Evolutionary conservation across 2,329 filamentous ascomycete species (phyloP).

Genomic region (Scedosporium boydii): DNA sequence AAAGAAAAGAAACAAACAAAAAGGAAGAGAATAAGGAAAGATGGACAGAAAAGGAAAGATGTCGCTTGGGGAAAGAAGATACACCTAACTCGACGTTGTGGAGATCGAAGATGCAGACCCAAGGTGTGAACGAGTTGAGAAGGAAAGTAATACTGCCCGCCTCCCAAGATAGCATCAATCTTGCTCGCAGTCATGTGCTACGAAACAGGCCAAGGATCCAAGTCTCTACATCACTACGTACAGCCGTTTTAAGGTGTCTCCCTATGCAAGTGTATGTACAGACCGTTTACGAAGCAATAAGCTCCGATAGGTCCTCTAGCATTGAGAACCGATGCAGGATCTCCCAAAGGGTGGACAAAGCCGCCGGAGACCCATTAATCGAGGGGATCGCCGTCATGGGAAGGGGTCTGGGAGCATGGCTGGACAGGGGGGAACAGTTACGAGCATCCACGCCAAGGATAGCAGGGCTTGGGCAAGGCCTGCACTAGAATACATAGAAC

Average conservation of each 20-base stretch:
- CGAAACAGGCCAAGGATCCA: slow-evolving; percentile 1
- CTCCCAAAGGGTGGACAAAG: not conserved
- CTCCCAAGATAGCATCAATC: too few species aligned
- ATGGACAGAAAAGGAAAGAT: not conserved
- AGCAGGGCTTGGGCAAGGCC: not conserved
- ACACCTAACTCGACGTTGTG: not conserved
- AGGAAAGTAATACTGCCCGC: not conserved
- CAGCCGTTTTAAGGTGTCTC: not conserved
- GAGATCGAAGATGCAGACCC: not conserved
- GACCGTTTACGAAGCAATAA: not conserved
- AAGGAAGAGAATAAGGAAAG: not conserved
- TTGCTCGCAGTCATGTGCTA: not conserved
- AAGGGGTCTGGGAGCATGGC: not conserved
- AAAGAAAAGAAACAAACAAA: not conserved
- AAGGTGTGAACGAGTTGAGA: not conserved
- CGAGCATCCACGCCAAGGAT: not conserved
- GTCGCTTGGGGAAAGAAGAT: not conserved
- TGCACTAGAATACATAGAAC: not conserved
- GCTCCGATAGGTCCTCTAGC: not conserved
- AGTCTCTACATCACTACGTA: not conserved
- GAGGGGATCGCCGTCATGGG: not conserved
- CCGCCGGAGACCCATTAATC: not conserved
- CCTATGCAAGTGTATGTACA: too few species aligned
- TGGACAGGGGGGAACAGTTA: not conserved
- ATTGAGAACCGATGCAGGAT: not conserved